These are phyloP conservation scores for Phallus indusiatus DNA, from an alignment of 768 basidiomycete genomes.

Conservation along the genomic window DNA sequence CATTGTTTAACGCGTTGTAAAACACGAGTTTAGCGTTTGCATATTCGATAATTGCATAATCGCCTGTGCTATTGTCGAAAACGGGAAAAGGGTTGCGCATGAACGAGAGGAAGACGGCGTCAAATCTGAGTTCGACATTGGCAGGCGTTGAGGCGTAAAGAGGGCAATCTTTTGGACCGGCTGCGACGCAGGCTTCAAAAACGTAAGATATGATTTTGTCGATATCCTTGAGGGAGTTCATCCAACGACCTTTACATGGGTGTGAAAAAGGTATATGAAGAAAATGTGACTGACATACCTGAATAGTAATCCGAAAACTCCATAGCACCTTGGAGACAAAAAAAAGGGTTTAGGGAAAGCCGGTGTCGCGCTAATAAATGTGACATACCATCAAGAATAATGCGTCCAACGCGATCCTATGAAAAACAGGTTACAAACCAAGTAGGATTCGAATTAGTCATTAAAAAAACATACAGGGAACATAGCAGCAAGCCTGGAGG, in stretches of 20 bases:
- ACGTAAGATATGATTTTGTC: conserved; percentile 15
- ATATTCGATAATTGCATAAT: conserved; percentile 11
- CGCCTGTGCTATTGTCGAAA: background rate
- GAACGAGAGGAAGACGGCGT: background rate
- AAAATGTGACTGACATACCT: background rate
- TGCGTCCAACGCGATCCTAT: conserved; percentile 24
- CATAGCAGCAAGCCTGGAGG: conserved; percentile 23
- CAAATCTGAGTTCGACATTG: conserved; percentile 12
- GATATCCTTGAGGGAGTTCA: conserved; percentile 16
- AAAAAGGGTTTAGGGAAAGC: background rate
- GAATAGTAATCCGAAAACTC: background rate
- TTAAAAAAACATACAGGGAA: conserved; percentile 15
- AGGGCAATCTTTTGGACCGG: conserved; percentile 13
- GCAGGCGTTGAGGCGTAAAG: conserved; percentile 17
- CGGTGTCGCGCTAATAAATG: background rate
- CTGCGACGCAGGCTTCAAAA: conserved; percentile 15
- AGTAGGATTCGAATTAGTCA: background rate
- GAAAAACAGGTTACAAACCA: background rate
- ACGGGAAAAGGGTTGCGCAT: no score
- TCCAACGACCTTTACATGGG: conserved; percentile 9
- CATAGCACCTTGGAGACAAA: background rate
- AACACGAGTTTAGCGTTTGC: conserved; percentile 13
- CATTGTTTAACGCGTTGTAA: conserved; percentile 2
- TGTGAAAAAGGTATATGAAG: no score
- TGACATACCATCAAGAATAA: conserved; percentile 22